phyloP scores from a whole-genome alignment of 2,329 filamentous ascomycete genomes.

The Colletotrichum melonis region DNA sequence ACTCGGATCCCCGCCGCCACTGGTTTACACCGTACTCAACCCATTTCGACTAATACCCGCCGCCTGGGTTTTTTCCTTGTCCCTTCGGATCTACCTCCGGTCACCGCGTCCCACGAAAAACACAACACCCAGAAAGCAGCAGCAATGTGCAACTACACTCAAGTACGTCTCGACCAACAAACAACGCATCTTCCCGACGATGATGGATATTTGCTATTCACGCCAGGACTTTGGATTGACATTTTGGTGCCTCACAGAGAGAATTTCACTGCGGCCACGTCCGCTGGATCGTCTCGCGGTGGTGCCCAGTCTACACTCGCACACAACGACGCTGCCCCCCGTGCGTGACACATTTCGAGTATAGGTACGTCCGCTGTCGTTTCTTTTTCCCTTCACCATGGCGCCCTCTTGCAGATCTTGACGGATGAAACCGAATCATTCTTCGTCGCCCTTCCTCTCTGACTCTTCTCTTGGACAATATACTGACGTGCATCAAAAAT shows the following conservation, averaged over 20 bases:
- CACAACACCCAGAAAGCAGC: neutral
- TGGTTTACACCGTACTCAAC: neutral
- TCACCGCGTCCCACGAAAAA: neutral
- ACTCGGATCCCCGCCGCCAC: neutral
- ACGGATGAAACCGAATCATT: neutral
- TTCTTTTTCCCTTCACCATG: neutral
- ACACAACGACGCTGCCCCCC: constrained; percentile 56
- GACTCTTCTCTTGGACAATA: neutral
- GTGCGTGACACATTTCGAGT: constrained; percentile 57
- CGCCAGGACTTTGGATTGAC: constrained; percentile 22
- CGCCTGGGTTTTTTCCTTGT: neutral
- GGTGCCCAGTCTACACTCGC: constrained; percentile 58
- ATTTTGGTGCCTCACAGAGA: constrained; percentile 47
- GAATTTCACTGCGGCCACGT: constrained; percentile 65
- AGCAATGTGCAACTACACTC: constrained; percentile 63
- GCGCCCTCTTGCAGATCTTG: neutral
- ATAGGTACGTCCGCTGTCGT: constrained; percentile 46
- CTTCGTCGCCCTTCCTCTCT: neutral
- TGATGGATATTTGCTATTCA: no score
- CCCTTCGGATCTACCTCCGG: neutral
- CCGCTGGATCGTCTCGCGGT: constrained; percentile 57
- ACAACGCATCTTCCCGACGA: neutral
- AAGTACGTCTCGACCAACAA: constrained; percentile 45
- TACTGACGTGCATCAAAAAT: constrained; percentile 25
- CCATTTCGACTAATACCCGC: neutral